Percentiles rank a stretch among this genome's conserved stretches.
phyloP scores from a whole-genome alignment of 2,329 filamentous ascomycete genomes.

The Ascocoryne sarcoides region DNA sequence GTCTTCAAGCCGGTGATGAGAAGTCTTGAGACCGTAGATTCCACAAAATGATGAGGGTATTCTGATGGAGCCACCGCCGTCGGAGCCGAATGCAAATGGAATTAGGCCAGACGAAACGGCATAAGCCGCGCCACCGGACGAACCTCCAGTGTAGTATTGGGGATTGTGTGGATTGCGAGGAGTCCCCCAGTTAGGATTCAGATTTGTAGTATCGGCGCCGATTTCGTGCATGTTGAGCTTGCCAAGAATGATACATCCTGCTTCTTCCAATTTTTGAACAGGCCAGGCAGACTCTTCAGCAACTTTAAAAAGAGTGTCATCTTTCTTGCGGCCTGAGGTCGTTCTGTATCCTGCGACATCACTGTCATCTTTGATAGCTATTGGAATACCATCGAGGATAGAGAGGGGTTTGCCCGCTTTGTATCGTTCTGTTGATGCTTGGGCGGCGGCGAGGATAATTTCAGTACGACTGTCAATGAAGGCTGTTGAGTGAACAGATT shows the following conservation, averaged over 20 bases:
- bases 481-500: constrained; percentile 57
- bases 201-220: constrained; percentile 72
- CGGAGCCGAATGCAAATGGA: constrained; percentile 71
- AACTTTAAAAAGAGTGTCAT: constrained; percentile 72
- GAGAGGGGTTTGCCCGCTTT: constrained; percentile 55
- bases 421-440: constrained; percentile 65
- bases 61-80: constrained; percentile 64
- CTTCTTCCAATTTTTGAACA: constrained; percentile 59
- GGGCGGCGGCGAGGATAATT: constrained; percentile 56
- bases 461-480: constrained; percentile 63
- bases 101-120: constrained; percentile 59
- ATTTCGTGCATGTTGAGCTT: constrained; percentile 83
- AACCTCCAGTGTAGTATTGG: constrained; percentile 72
- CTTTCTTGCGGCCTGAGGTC: constrained; percentile 62
- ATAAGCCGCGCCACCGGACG: constrained; percentile 86
- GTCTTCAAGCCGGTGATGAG: constrained; percentile 58
- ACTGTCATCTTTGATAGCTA: constrained; percentile 77
- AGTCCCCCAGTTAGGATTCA: constrained; percentile 77
- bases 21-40: constrained; percentile 72
- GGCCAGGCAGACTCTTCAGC: constrained; percentile 62
- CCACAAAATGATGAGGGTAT: constrained; percentile 27
- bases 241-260: constrained; percentile 65
- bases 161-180: constrained; percentile 68
- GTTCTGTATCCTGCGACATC: constrained; percentile 65
- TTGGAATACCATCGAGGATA: constrained; percentile 71